Conservation (phyloP, 495 filamentous ascomycete genomes). For the Trichocladium antarcticum region DNA sequence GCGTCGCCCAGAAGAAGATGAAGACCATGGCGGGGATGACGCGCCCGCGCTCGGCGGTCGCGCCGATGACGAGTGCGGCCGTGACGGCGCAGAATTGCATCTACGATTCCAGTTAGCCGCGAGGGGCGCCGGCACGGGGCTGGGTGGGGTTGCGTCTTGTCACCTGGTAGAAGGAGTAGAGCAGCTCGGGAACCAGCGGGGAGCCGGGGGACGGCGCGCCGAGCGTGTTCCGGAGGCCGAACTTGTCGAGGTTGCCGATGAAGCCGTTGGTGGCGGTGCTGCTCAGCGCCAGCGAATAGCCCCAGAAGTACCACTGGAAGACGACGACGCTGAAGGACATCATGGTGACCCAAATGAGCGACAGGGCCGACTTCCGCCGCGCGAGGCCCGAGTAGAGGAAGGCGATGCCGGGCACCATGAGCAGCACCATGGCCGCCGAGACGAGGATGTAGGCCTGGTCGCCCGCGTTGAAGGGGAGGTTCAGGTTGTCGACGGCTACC, state of each 20-base stretch:
- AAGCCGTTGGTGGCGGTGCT: conserved; percentile 66
- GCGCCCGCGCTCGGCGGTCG: conserved; percentile 87
- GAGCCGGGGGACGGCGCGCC: conserved; percentile 75
- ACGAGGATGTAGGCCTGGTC: conserved; percentile 81
- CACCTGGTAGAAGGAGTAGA: conserved; percentile 85
- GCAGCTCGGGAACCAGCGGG: conserved; percentile 68
- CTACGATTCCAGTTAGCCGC: conserved; percentile 35
- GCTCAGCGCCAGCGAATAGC: conserved; percentile 87
- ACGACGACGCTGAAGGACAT: conserved; percentile 80
- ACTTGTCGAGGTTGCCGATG: conserved; percentile 79
- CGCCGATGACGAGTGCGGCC: conserved; percentile 83
- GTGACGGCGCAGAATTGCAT: conserved; percentile 95
- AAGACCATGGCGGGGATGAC: conserved; percentile 94
- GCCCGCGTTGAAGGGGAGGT: conserved; percentile 55
- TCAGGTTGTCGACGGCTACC: conserved; percentile 61
- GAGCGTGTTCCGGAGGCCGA: conserved; percentile 71
- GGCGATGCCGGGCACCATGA: conserved; percentile 91
- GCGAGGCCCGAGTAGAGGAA: conserved; percentile 99
- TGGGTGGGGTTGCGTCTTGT: no score
- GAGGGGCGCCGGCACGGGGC: no score
- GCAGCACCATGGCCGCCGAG: conserved; percentile 83
- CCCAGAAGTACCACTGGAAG: conserved; percentile 99
- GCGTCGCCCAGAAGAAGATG: conserved; percentile 87
- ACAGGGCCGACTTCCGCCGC: conserved; percentile 87
- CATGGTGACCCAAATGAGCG: conserved; percentile 88